These are phyloP conservation scores for Penicillium janthinellum DNA, from an alignment of 2,329 filamentous ascomycete genomes.

Conservation along the genomic window DNA sequence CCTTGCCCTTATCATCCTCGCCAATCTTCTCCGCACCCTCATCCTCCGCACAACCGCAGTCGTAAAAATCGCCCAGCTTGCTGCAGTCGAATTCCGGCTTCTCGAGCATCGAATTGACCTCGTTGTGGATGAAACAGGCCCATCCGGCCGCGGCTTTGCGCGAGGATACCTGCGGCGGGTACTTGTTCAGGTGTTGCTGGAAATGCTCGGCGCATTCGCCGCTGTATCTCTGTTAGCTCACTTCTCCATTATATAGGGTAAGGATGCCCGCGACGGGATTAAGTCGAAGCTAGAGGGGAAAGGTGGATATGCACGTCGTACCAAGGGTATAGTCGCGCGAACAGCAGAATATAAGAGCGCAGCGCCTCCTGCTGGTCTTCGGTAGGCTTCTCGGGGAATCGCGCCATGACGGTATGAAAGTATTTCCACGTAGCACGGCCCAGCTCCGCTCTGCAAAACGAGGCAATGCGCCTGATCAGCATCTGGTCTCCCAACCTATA, in stretches of 20 bases:
- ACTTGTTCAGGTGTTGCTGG: constrained; percentile 61
- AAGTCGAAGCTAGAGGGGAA: too few relatives aligned
- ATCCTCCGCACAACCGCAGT: constrained; percentile 65
- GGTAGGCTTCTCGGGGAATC: constrained; percentile 65
- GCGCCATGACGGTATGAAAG: constrained; percentile 67
- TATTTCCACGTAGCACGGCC: constrained; percentile 68
- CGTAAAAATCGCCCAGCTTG: constrained; percentile 67
- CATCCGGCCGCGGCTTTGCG: constrained; percentile 64
- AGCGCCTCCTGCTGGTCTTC: constrained; percentile 62
- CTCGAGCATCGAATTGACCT: constrained; percentile 63
- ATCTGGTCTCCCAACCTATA: neutral
- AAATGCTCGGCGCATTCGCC: constrained; percentile 69
- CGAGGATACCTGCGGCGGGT: constrained; percentile 65
- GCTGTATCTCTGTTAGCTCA: constrained; percentile 37
- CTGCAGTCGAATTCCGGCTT: constrained; percentile 66
- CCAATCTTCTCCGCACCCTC: constrained; percentile 38
- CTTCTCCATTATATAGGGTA: neutral
- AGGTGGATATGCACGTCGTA: constrained; percentile 28
- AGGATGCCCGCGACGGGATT: too few relatives aligned
- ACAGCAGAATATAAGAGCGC: constrained; percentile 63
- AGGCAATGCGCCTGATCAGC: neutral
- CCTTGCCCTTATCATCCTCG: constrained; percentile 13
- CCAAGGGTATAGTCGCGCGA: constrained; percentile 67
- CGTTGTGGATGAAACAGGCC: constrained; percentile 68
- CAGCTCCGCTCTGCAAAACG: constrained; percentile 57